Evolutionary conservation across 1,284 basidiomycete genomes (phyloP).

Genomic region (Phenoliferia sp.): DNA sequence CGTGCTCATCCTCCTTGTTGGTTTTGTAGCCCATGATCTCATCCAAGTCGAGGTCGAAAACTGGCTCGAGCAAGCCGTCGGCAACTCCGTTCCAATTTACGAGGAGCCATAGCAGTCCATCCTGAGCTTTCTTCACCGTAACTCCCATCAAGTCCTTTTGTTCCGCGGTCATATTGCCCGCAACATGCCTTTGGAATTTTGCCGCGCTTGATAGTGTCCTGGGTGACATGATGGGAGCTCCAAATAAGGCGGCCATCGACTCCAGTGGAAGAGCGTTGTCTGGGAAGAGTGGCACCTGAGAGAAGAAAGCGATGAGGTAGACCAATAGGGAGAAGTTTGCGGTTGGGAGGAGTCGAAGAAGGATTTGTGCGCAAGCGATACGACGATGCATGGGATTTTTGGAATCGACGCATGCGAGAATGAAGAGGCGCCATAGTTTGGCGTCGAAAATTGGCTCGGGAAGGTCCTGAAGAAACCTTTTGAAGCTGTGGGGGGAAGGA

Average conservation of each 20-base stretch:
- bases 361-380: slow-evolving; percentile 49
- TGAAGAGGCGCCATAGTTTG: slow-evolving; percentile 39
- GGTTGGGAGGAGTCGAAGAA: slow-evolving; percentile 59
- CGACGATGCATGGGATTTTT: slow-evolving; percentile 28
- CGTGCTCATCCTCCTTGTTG: background rate
- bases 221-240: slow-evolving; percentile 34
- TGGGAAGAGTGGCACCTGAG: slow-evolving; percentile 42
- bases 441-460: slow-evolving; percentile 45
- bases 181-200: background rate
- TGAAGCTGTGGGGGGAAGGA: slow-evolving; percentile 39
- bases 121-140: slow-evolving; percentile 18
- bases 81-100: slow-evolving; percentile 23
- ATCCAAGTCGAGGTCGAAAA: slow-evolving; percentile 23
- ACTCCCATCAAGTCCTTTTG: slow-evolving; percentile 3
- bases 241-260: slow-evolving; percentile 42
- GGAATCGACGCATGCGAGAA: slow-evolving; percentile 38
- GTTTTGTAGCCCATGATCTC: slow-evolving; percentile 1
- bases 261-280: slow-evolving; percentile 41
- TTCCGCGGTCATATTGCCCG: slow-evolving; percentile 16
- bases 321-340: slow-evolving; percentile 55
- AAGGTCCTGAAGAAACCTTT: slow-evolving; percentile 55
- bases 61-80: slow-evolving; percentile 25
- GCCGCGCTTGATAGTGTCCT: slow-evolving; percentile 4
- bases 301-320: slow-evolving; percentile 61
- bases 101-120: slow-evolving; percentile 25